Evolutionary conservation across 2,329 filamentous ascomycete species (phyloP).

Genomic region (Penicillium sp.): DNA sequence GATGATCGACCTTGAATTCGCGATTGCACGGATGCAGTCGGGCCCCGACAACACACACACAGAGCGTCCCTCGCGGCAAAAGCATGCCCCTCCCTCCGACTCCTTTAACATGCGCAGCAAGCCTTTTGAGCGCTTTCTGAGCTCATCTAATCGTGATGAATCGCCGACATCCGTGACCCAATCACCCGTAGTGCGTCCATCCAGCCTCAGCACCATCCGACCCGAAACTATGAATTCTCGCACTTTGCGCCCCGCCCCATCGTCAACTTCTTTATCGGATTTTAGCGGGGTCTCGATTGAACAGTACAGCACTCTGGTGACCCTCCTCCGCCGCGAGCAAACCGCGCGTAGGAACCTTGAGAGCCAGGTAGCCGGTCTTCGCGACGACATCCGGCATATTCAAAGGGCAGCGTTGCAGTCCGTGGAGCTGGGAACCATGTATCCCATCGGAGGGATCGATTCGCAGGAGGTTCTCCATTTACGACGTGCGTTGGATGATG

Average conservation of each 20-base stretch:
- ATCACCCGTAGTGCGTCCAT: slow-evolving; percentile 21
- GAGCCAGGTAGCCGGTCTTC: slow-evolving; percentile 39
- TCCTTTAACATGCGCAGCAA: slow-evolving; percentile 16
- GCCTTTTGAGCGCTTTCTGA: slow-evolving; percentile 11
- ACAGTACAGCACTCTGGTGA: slow-evolving; percentile 44
- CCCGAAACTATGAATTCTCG: slow-evolving; percentile 27
- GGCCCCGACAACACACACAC: slow-evolving; percentile 19
- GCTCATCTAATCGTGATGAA: slow-evolving; percentile 13
- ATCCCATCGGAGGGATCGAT: slow-evolving; percentile 30
- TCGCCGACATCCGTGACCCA: slow-evolving; percentile 14
- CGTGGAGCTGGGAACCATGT: slow-evolving; percentile 29
- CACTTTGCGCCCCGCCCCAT: slow-evolving; percentile 26
- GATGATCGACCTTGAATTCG: slow-evolving; percentile 47
- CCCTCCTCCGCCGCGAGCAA: slow-evolving; percentile 44
- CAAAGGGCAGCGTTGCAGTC: slow-evolving; percentile 29
- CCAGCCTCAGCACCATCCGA: slow-evolving; percentile 30
- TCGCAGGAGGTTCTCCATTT: slow-evolving; percentile 30
- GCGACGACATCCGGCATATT: slow-evolving; percentile 38
- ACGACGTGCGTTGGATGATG: slow-evolving; percentile 21
- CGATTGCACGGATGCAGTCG: slow-evolving; percentile 45
- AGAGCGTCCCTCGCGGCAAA: slow-evolving; percentile 14
- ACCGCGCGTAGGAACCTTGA: slow-evolving; percentile 43
- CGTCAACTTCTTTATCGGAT: slow-evolving; percentile 30
- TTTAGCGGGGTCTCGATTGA: slow-evolving; percentile 40
- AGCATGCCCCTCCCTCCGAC: slow-evolving; percentile 12